phyloP scores from a whole-genome alignment of 371 early-diverging fungal species.

The Mortierella sp. region DNA sequence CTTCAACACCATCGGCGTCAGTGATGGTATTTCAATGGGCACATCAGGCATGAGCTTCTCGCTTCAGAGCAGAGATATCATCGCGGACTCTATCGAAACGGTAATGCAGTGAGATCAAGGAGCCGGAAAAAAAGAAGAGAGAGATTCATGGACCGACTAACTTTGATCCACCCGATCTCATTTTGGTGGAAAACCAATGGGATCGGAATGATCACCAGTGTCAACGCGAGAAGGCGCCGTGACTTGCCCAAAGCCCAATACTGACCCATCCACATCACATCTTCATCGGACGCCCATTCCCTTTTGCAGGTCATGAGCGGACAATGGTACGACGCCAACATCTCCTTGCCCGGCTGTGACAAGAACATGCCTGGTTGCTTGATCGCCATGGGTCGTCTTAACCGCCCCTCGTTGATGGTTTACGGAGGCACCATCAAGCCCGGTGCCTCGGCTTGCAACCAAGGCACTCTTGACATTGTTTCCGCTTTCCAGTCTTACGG shows the following conservation, averaged over 20 bases:
- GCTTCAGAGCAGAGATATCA: constrained; percentile 95
- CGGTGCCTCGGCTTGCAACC: constrained; percentile 73
- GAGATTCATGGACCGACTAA: no score
- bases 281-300: background rate
- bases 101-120: constrained; percentile 54
- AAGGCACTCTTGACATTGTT: constrained; percentile 86
- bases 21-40: constrained; percentile 97
- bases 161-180: background rate
- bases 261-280: background rate
- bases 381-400: constrained; percentile 95
- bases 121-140: no score
- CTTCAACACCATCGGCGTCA: constrained; percentile 97
- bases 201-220: background rate
- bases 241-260: no score
- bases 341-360: constrained; percentile 95
- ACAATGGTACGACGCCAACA: constrained; percentile 97
- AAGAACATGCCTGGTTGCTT: constrained; percentile 99
- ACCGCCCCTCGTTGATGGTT: constrained; percentile 95
- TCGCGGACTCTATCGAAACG: constrained; percentile 98
- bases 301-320: constrained; percentile 83
- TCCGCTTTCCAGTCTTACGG: constrained; percentile 98
- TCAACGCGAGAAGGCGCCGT: no score
- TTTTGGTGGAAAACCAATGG: constrained; percentile 4
- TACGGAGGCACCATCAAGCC: constrained; percentile 93
- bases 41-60: constrained; percentile 96